Conservation (phyloP, 2,329 filamentous ascomycete species). For the Fusarium phyllophilum region DNA sequence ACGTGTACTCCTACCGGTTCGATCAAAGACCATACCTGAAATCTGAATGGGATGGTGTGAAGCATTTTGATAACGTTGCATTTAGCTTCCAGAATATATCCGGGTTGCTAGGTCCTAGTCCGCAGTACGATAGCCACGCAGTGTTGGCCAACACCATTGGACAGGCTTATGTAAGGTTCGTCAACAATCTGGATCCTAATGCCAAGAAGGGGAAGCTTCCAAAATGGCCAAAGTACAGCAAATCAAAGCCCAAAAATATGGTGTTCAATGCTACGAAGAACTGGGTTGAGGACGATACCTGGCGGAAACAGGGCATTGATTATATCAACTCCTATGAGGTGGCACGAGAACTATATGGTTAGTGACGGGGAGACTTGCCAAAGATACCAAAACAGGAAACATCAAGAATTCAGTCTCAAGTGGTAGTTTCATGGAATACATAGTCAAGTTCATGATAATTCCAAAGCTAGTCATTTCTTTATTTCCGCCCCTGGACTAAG, state of each 20-base stretch:
- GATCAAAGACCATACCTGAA: constrained; percentile 58
- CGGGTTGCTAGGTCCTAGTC: constrained; percentile 57
- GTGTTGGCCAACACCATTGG: constrained; percentile 51
- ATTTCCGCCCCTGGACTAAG: not conserved
- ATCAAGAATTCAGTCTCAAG: not conserved
- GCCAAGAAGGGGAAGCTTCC: constrained; percentile 45
- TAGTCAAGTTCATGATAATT: not conserved
- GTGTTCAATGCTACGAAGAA: constrained; percentile 56
- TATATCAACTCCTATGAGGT: constrained; percentile 41
- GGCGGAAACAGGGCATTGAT: constrained; percentile 57
- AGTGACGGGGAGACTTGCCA: not conserved
- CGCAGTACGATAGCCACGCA: constrained; percentile 52
- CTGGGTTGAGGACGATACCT: constrained; percentile 59
- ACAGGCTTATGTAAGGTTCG: constrained; percentile 56
- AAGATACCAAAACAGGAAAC: not conserved
- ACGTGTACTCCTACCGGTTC: constrained; percentile 61
- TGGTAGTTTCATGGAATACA: not conserved
- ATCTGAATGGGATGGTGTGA: constrained; percentile 52
- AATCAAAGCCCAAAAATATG: constrained; percentile 54
- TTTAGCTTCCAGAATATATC: constrained; percentile 63
- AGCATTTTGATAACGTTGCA: constrained; percentile 61
- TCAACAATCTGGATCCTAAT: constrained; percentile 56
- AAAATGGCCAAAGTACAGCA: constrained; percentile 54
- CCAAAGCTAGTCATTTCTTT: no score
- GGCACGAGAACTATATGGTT: constrained; percentile 40